Conservation (phyloP, 2,329 filamentous ascomycete species). For the Fusarium mangiferae region DNA sequence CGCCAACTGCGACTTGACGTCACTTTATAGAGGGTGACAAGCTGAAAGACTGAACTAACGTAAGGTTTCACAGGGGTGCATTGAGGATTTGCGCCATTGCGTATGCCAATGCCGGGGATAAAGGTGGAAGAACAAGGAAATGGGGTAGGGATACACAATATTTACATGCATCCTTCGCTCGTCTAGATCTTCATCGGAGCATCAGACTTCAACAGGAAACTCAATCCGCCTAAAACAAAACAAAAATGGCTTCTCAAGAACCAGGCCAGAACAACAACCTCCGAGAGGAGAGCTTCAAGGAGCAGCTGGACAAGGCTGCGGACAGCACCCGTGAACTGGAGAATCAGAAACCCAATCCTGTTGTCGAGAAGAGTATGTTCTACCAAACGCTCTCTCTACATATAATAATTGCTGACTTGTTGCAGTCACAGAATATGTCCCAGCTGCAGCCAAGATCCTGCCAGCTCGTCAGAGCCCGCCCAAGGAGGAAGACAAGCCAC, state of each 20-base stretch:
- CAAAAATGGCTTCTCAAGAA: conserved; percentile 30
- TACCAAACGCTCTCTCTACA: background rate
- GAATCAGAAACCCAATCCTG: conserved; percentile 46
- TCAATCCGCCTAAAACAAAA: background rate
- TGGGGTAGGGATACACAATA: conserved; percentile 6
- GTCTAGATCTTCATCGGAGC: background rate
- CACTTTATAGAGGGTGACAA: conserved; percentile 13
- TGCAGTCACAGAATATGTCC: conserved; percentile 57
- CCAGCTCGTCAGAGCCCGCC: conserved; percentile 47
- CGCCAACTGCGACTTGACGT: conserved; percentile 38
- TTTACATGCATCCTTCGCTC: background rate
- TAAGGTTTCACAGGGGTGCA: conserved; percentile 29
- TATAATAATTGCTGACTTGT: conserved; percentile 6
- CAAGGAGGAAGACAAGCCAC: conserved; percentile 31
- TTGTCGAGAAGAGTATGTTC: conserved; percentile 57
- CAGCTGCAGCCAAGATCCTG: conserved; percentile 55
- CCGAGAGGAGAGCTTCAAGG: conserved; percentile 52
- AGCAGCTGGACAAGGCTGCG: conserved; percentile 57
- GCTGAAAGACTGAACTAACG: conserved; percentile 2
- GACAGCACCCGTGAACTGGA: conserved; percentile 46
- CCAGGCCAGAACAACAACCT: conserved; percentile 7
- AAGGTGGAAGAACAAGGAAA: conserved; percentile 25
- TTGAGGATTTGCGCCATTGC: conserved; percentile 33
- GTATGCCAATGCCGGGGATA: conserved; percentile 36
- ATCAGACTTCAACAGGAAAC: conserved; percentile 16